phyloP scores from a whole-genome alignment of 352 stramenopile species.

The Phytophthora fragariaefolia region DNA sequence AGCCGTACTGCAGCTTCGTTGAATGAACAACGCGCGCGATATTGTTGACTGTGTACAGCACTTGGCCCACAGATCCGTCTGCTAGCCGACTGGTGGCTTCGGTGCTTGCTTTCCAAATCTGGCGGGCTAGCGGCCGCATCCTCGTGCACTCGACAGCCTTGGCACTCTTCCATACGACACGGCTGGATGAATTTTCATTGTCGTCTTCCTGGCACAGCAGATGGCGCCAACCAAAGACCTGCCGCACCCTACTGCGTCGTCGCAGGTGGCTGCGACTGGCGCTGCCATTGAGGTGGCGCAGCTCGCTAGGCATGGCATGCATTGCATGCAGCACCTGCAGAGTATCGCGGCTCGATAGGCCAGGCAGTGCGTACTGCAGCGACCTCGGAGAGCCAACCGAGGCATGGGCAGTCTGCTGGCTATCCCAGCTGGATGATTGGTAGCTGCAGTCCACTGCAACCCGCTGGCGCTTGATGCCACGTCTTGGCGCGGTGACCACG shows the following conservation, averaged over 20 bases:
- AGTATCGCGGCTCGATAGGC: constrained; percentile 49
- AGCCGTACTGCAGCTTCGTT: constrained; percentile 24
- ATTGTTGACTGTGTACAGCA: constrained; percentile 45
- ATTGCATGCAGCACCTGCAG: constrained; percentile 44
- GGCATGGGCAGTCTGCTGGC: background rate
- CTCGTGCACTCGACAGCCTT: constrained; percentile 44
- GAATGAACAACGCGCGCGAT: constrained; percentile 42
- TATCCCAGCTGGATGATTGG: constrained; percentile 1
- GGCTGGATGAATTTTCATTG: constrained; percentile 19
- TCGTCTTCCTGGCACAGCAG: constrained; percentile 47
- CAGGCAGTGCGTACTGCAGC: constrained; percentile 45
- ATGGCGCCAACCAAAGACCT: constrained; percentile 51
- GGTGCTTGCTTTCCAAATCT: constrained; percentile 44
- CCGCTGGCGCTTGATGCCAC: constrained; percentile 32
- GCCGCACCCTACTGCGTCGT: constrained; percentile 24
- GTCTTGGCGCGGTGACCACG: background rate
- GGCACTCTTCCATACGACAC: constrained; percentile 52
- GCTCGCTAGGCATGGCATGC: constrained; percentile 42
- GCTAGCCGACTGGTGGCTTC: constrained; percentile 13
- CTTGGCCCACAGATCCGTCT: constrained; percentile 16
- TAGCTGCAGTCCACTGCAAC: constrained; percentile 19
- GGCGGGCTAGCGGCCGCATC: constrained; percentile 43
- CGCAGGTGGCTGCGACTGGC: constrained; percentile 24
- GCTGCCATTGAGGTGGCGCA: constrained; percentile 46
- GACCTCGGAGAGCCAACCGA: constrained; percentile 35